Evolutionary conservation across 2,329 filamentous ascomycete genomes (phyloP).

Genomic region (Fusarium redolens): DNA sequence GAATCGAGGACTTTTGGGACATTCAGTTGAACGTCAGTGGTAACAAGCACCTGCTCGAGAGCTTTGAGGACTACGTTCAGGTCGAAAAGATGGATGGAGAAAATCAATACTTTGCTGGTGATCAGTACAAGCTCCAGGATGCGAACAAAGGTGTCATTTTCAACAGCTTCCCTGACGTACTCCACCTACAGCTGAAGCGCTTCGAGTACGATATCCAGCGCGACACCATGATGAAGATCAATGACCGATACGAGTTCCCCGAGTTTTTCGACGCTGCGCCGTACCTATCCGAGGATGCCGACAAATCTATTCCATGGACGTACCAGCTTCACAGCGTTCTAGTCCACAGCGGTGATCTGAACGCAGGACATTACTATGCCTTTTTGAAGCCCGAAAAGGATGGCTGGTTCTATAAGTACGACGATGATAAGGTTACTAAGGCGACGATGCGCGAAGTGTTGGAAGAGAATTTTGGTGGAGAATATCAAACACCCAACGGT

Average conservation of each 20-base stretch:
- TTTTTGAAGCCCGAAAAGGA: slow-evolving; percentile 95
- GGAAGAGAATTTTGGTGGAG: slow-evolving; percentile 96
- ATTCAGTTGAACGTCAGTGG: slow-evolving; percentile 96
- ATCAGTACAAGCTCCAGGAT: slow-evolving; percentile 92
- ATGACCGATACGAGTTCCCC: slow-evolving; percentile 90
- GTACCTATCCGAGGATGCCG: slow-evolving; percentile 86
- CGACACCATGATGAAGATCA: slow-evolving; percentile 99
- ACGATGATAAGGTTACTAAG: slow-evolving; percentile 96
- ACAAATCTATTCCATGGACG: slow-evolving; percentile 87
- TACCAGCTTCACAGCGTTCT: slow-evolving; percentile 96
- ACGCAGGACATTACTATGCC: slow-evolving; percentile 98
- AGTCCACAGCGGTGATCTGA: slow-evolving; percentile 95
- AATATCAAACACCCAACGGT: slow-evolving; percentile 70
- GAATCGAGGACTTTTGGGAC: slow-evolving; percentile 98
- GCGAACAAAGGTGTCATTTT: slow-evolving; percentile 99
- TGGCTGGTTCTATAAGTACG: slow-evolving; percentile 95
- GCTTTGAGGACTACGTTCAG: slow-evolving; percentile 95
- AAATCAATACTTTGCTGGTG: slow-evolving; percentile 95
- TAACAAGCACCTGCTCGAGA: slow-evolving; percentile 92
- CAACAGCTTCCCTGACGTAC: slow-evolving; percentile 90
- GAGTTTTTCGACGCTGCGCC: slow-evolving; percentile 86
- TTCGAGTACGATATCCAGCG: slow-evolving; percentile 98
- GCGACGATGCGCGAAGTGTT: slow-evolving; percentile 91
- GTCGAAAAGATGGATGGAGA: slow-evolving; percentile 98
- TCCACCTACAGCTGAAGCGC: slow-evolving; percentile 94